Evolutionary conservation across 345 rosid genomes (phyloP).

Genomic region (Limnanthes douglasii): DNA sequence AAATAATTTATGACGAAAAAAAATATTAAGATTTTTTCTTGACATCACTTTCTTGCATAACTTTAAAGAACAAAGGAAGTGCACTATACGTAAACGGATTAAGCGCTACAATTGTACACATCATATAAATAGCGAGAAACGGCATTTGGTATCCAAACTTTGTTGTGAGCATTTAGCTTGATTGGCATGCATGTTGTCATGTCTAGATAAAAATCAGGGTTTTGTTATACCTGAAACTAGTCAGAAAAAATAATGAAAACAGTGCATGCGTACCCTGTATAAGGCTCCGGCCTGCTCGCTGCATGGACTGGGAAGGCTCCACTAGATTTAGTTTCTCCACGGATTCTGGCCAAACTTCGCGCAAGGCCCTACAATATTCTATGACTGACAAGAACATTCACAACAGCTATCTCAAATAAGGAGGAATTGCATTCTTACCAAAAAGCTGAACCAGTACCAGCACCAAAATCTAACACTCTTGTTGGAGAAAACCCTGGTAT

Average conservation of each 20-base stretch:
- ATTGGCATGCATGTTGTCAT: too few species aligned
- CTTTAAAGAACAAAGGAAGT: too few species aligned
- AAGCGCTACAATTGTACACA: too few species aligned
- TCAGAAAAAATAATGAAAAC: neutral
- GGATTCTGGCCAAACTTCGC: constrained; percentile 85
- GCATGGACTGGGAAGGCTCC: constrained; percentile 97
- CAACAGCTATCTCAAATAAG: neutral
- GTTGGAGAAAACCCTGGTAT: constrained; percentile 57
- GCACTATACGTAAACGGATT: too few species aligned
- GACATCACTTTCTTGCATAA: neutral
- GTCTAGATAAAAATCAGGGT: constrained; percentile 4
- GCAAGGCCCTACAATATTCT: constrained; percentile 45
- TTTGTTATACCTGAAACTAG: neutral
- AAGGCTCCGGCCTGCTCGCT: constrained; percentile 77
- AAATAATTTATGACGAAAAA: constrained; percentile 5
- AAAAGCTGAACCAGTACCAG: constrained; percentile 93
- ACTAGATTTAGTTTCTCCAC: constrained; percentile 55
- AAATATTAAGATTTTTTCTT: constrained; percentile 4
- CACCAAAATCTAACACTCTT: constrained; percentile 81
- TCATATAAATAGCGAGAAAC: constrained; percentile 2
- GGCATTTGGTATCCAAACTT: too few species aligned
- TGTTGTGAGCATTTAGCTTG: too few species aligned
- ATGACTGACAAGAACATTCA: neutral
- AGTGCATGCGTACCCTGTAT: constrained; percentile 58
- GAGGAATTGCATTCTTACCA: constrained; percentile 31